Base-by-base conservation (phyloP, 2,329 filamentous ascomycete species). In the Aureobasidium leucospermi region DNA sequence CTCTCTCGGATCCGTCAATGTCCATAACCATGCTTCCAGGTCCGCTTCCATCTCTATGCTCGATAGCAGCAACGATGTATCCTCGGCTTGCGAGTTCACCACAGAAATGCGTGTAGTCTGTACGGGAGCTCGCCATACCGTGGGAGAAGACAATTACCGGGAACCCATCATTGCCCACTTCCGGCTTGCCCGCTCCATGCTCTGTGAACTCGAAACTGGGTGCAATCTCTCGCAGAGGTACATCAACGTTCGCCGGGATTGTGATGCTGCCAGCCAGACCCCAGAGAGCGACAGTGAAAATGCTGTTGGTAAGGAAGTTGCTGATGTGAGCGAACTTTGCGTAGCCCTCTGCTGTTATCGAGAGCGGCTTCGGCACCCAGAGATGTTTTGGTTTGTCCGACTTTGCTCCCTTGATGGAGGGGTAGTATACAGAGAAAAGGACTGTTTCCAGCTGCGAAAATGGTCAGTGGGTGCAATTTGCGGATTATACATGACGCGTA, bases 101-200 rank as follows among this genome's bases (percentile, higher is more conserved):
- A 15, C 76, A 71, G 61, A 75, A 77, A 52, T 77, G 74, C 16
- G 76, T 74, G 64, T 79, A 79, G 63, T 70, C 72, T 47, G 76
- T 77, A 36, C 74, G 71, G 65, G 73, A 72, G 3, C 73, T 73
- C 4, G 75, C 76, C 74, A 76, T 76, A 6, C 76, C 76, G 63
- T 79, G 76, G 3, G 73, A 76, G 62, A 79, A 78, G 6, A 79
- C 71, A 11, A 78, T 70, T 46, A 76, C 71, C 0, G 76, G 76
- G 31, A 77, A 70, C 4, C 59, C 46, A 11, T 63, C 57, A 38
- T 60, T 60, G 34, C 68, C 69, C 7, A 68, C 67, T 48, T 71
- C 68, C 42, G 67, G 39, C 34, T 46, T 56, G 23, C 57, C 55
- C 13, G 58, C n/a, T n/a, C 31, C 41, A 46, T 56, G 52, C 38